phyloP scores from a whole-genome alignment of 768 basidiomycete genomes.

The Pisolithus tinctorius region DNA sequence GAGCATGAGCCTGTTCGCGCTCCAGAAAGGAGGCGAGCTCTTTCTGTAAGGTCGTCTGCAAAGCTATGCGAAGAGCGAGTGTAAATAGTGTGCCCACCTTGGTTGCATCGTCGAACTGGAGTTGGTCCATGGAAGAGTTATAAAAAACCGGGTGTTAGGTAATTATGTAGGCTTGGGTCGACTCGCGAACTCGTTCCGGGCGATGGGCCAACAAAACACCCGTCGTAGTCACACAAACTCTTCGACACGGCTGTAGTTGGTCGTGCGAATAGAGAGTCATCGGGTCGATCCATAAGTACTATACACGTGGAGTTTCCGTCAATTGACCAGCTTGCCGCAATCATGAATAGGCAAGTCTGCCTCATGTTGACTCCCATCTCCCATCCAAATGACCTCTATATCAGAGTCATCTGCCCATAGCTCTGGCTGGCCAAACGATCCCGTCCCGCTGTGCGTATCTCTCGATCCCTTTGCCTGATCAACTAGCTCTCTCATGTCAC shows the following conservation, averaged over 20 bases:
- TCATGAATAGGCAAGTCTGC: slow-evolving; percentile 19
- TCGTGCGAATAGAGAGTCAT: slow-evolving; percentile 22
- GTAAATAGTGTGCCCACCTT: slow-evolving; percentile 33
- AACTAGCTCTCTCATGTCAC: background rate
- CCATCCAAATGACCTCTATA: slow-evolving; percentile 42
- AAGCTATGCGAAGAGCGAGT: slow-evolving; percentile 2
- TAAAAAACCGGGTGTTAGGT: background rate
- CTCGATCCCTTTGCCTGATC: background rate
- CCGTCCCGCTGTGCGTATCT: slow-evolving; percentile 45
- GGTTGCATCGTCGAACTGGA: slow-evolving; percentile 72
- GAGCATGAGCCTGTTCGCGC: slow-evolving; percentile 74
- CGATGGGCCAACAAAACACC: too few species aligned
- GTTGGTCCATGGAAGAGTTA: slow-evolving; percentile 32
- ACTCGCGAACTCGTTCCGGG: too few species aligned
- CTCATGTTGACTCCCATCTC: slow-evolving; percentile 24
- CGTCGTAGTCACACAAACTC: background rate
- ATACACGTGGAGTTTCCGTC: slow-evolving; percentile 31
- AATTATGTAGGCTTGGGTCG: background rate
- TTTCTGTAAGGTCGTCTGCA: slow-evolving; percentile 43
- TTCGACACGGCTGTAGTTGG: background rate
- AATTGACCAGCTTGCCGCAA: slow-evolving; percentile 8
- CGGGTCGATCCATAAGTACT: slow-evolving; percentile 1
- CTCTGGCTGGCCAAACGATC: slow-evolving; percentile 40
- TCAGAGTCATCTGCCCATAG: slow-evolving; percentile 26
- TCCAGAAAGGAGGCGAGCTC: slow-evolving; percentile 78